Base-by-base conservation (phyloP, 805 yeast species). In the Lipomyces lipofer region DNA sequence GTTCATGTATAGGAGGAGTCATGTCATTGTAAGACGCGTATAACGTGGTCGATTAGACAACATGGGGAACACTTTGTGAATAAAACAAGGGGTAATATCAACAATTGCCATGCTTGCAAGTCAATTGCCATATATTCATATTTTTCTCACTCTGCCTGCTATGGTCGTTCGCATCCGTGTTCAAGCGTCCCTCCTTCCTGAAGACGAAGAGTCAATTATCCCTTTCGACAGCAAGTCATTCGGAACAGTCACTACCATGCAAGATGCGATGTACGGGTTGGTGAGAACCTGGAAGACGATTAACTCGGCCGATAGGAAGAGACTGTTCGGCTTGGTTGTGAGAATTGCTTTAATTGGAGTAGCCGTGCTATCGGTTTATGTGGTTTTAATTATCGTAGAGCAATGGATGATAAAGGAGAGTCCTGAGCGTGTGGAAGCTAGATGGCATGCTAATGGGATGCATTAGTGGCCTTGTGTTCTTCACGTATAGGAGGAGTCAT, bases 151-250 rank as follows among this genome's bases (percentile, higher is more conserved):
- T 12, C 22, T 40, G n/a, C 29, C 44, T 21, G 28, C 44, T 40
- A 40, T 24, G 15, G 7, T 40, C 19, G 44, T 40, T 40, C 44
- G 44, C 44, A 40, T 40, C 21, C 44, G 44, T 21, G 44, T 19
- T 8, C 44, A 40, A 40, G 44, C 44, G 44, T 40, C 44, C 29
- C 21, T 40, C 13, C 44, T 40, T 40, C 44, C 44, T 2, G 44
- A 40, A 15, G 44, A 10, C 15, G 44, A 40, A 40, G 29, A 40
- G 29, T 21, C 44, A 24, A 40, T 40, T 40, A 21, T 40, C 9
- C 44, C 44, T 1, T 22, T 40, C 21, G 29, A 40, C 29, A 8
- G 44, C 44, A 40, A 40, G 44, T 15, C 22, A 7, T 40, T 40
- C 19, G 44, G 44, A 40, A 40, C 44, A 40, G 21, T 40, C 15